phyloP scores from a whole-genome alignment of 1,139 yeast genomes.

The Citeromyces hawaiiensis region DNA sequence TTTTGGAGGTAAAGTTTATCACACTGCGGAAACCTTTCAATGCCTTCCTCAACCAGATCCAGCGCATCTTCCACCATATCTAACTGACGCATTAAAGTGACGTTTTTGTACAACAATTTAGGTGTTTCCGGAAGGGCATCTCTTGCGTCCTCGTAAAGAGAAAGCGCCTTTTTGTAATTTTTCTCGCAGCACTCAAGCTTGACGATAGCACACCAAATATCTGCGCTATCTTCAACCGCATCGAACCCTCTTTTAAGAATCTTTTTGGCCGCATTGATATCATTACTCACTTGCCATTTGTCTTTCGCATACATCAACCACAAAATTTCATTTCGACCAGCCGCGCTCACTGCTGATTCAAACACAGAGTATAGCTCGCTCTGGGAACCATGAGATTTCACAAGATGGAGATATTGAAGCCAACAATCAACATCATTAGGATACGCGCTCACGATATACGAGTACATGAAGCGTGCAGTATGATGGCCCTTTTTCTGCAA shows the following conservation, averaged over 20 bases:
- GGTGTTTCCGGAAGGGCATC: slow-evolving; percentile 19
- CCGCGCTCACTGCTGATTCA: slow-evolving; percentile 31
- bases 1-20: slow-evolving; percentile 44
- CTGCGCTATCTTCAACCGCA: slow-evolving; percentile 27
- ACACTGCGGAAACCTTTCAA: slow-evolving; percentile 29
- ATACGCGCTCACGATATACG: neutral
- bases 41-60: slow-evolving; percentile 26
- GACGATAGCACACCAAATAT: slow-evolving; percentile 59
- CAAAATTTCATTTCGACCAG: slow-evolving; percentile 37
- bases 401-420: neutral
- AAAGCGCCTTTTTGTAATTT: slow-evolving; percentile 25
- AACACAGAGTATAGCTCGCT: slow-evolving; percentile 11
- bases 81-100: slow-evolving; percentile 37
- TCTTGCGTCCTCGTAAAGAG: slow-evolving; percentile 28
- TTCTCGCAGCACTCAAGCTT: slow-evolving; percentile 44
- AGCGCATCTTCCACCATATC: slow-evolving; percentile 23
- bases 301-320: slow-evolving; percentile 67
- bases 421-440: neutral
- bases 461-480: neutral
- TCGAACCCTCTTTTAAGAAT: slow-evolving; percentile 36
- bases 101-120: slow-evolving; percentile 51
- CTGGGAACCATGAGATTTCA: neutral
- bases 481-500: neutral
- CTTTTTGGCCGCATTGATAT: slow-evolving; percentile 35
- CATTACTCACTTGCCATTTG: slow-evolving; percentile 33